These are phyloP conservation scores for Kwoniella sp. DNA, from an alignment of 768 basidiomycete species.

Conservation along the genomic window DNA sequence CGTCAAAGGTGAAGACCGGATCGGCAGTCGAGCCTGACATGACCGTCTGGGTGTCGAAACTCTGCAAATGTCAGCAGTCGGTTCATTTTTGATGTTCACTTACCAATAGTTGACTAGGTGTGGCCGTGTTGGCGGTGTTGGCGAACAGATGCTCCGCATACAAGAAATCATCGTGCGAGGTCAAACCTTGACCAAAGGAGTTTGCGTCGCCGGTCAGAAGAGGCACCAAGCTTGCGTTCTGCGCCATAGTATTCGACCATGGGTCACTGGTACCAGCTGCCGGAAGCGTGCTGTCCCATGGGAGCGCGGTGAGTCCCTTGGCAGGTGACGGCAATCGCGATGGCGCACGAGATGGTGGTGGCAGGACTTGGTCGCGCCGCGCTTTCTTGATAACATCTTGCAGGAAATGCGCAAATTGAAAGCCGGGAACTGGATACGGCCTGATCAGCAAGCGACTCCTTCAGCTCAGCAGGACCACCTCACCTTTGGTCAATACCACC, in stretches of 20 bases:
- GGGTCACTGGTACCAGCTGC: background rate
- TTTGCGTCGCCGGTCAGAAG: slow-evolving; percentile 7
- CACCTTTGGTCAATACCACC: slow-evolving; percentile 35
- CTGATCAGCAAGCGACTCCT: background rate
- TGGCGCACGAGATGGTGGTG: slow-evolving; percentile 37
- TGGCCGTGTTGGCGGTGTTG: background rate
- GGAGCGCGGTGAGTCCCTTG: slow-evolving; percentile 1
- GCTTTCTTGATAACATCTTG: slow-evolving; percentile 43
- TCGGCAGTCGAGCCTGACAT: background rate
- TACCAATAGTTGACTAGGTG: slow-evolving; percentile 16
- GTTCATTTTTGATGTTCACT: background rate
- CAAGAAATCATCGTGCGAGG: slow-evolving; percentile 37
- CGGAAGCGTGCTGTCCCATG: background rate
- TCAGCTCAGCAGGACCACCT: slow-evolving; percentile 3
- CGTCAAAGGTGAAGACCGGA: slow-evolving; percentile 27
- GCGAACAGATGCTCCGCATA: slow-evolving; percentile 46
- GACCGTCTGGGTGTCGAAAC: slow-evolving; percentile 8
- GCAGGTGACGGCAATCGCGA: slow-evolving; percentile 21
- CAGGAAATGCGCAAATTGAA: slow-evolving; percentile 43
- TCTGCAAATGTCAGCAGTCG: too few species aligned
- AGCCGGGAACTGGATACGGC: slow-evolving; percentile 43
- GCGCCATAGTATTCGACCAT: slow-evolving; percentile 13
- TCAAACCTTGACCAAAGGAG: slow-evolving; percentile 7
- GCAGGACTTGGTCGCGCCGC: slow-evolving; percentile 37
- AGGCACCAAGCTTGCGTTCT: slow-evolving; percentile 1